Conservation (phyloP, 176 grass and related monocot genomes). For the Neostapfia colusana region DNA sequence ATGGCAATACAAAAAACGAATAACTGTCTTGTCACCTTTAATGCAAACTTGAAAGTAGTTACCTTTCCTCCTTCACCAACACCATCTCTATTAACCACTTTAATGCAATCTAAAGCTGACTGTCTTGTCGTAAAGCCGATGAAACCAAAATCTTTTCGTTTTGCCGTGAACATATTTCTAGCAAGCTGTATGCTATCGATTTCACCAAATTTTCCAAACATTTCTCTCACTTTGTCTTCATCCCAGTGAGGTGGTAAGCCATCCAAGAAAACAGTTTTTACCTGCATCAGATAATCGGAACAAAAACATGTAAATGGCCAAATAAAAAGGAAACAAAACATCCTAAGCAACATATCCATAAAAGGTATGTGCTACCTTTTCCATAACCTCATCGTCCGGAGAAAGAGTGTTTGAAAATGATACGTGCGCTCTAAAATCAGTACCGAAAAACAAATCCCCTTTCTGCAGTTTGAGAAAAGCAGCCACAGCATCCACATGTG, state of each 20-base stretch:
- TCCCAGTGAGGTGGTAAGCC: slow-evolving; percentile 65
- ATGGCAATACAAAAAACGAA: background rate
- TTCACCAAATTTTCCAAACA: slow-evolving; percentile 66
- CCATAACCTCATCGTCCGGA: slow-evolving; percentile 62
- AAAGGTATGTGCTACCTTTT: slow-evolving; percentile 48
- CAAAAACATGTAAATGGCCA: slow-evolving; percentile 8
- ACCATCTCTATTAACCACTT: slow-evolving; percentile 55
- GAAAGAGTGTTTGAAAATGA: slow-evolving; percentile 74
- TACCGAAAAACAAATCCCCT: slow-evolving; percentile 64
- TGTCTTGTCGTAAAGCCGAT: slow-evolving; percentile 60
- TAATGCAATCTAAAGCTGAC: slow-evolving; percentile 62
- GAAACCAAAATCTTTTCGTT: slow-evolving; percentile 70
- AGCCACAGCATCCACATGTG: slow-evolving; percentile 59
- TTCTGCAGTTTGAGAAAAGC: slow-evolving; percentile 69
- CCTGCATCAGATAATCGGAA: slow-evolving; percentile 41
- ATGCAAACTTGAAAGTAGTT: slow-evolving; percentile 19
- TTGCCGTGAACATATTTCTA: slow-evolving; percentile 61
- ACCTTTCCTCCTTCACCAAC: slow-evolving; percentile 56
- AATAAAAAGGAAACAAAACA: slow-evolving; percentile 19
- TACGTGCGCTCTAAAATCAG: slow-evolving; percentile 65
- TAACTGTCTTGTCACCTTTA: background rate
- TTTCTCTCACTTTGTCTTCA: slow-evolving; percentile 57
- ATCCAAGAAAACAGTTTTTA: slow-evolving; percentile 72
- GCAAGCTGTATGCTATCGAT: slow-evolving; percentile 65
- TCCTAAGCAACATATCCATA: slow-evolving; percentile 15